Conservation (phyloP, 1,284 basidiomycete species). For the Cryptococcus floricola region DNA sequence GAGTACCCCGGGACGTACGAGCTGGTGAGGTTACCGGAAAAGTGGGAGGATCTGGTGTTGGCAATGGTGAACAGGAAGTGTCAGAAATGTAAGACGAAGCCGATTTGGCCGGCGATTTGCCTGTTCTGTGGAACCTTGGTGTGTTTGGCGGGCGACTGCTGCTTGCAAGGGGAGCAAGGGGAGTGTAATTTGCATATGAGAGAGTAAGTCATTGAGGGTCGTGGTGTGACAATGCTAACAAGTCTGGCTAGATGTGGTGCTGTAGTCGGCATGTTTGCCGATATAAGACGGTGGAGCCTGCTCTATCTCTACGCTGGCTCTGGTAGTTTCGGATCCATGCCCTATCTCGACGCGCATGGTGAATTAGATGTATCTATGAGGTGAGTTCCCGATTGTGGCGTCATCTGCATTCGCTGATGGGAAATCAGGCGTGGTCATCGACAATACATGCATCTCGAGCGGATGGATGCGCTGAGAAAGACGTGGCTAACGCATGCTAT, state of each 20-base stretch:
- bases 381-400: constrained; percentile 48
- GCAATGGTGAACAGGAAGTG: constrained; percentile 68
- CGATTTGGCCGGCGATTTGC: constrained; percentile 85
- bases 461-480: constrained; percentile 89
- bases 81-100: constrained; percentile 70
- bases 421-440: constrained; percentile 68
- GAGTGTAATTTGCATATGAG: constrained; percentile 96
- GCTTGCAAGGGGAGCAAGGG: constrained; percentile 66
- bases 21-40: constrained; percentile 71
- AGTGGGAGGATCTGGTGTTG: constrained; percentile 78
- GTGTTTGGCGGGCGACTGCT: constrained; percentile 92
- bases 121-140: constrained; percentile 82
- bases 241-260: constrained; percentile 70
- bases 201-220: constrained; percentile 61
- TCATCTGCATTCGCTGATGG: constrained; percentile 3
- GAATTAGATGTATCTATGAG: constrained; percentile 90
- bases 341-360: constrained; percentile 92
- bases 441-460: constrained; percentile 77
- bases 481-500: constrained; percentile 83
- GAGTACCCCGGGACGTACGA: constrained; percentile 86
- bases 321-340: constrained; percentile 81
- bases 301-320: constrained; percentile 87
- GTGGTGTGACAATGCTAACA: not conserved
- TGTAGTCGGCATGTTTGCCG: constrained; percentile 81
- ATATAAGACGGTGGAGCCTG: constrained; percentile 87